These are phyloP conservation scores for Lavandula angustifolia DNA, from an alignment of 257 asterid genomes.

Conservation along the genomic window DNA sequence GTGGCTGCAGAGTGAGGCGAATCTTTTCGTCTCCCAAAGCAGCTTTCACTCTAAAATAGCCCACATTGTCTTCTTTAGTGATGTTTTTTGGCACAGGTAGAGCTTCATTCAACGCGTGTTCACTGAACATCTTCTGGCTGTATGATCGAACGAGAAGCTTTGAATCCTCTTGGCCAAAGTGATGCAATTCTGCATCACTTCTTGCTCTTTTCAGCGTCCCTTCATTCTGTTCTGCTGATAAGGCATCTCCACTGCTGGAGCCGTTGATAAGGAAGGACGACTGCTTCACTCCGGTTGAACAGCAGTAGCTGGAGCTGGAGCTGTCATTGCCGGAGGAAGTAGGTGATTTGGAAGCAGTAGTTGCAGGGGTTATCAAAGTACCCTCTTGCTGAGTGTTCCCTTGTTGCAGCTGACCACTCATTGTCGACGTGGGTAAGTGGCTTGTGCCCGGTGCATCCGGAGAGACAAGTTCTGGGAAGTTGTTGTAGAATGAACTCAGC, in stretches of 20 bases:
- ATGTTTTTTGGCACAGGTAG: constrained; percentile 41
- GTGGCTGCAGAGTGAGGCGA: constrained; percentile 63
- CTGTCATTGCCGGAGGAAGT: constrained; percentile 70
- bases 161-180: constrained; percentile 49
- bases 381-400: constrained; percentile 39
- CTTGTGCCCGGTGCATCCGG: constrained; percentile 46
- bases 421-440: constrained; percentile 30
- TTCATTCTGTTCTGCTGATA: constrained; percentile 41
- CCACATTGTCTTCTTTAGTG: constrained; percentile 31
- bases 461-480: constrained; percentile 69
- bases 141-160: constrained; percentile 56
- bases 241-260: constrained; percentile 41
- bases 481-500: constrained; percentile 73
- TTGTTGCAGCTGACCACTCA: constrained; percentile 34
- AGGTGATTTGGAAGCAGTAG: constrained; percentile 44
- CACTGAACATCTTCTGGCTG: constrained; percentile 53
- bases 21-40: constrained; percentile 67
- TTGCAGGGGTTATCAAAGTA: constrained; percentile 45
- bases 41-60: constrained; percentile 59
- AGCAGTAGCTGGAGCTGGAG: constrained; percentile 65
- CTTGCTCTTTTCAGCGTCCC: constrained; percentile 42
- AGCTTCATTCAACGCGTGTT: constrained; percentile 42
- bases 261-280: constrained; percentile 38
- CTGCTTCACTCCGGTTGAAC: constrained; percentile 56
- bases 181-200: constrained; percentile 55